Base-by-base conservation (phyloP, 2,329 filamentous ascomycete genomes). In the Trichophaea hybrida region DNA sequence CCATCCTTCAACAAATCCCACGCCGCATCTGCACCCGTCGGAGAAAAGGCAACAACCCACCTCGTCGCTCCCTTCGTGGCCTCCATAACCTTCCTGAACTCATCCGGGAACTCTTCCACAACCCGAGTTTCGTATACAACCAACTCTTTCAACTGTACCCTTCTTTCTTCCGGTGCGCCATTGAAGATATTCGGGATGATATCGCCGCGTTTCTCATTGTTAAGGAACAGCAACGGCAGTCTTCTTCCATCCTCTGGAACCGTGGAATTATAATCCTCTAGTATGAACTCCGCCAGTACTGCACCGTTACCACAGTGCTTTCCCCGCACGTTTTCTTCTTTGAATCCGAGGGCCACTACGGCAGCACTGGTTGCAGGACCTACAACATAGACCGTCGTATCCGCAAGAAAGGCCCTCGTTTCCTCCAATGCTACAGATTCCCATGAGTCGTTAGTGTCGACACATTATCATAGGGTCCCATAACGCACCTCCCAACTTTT, bases 61-160 rank as follows among this genome's bases (percentile, higher is more conserved):
- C 84, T 79, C 55, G 69, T 67, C 54, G 64, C 64, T 1, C 69
- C 68, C 17, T 69, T 65, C 1, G 80, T 80, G 40, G 73, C 71
- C 1, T 71, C 67, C 35, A 89, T 73, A 1, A 76, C 70, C 0
- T 68, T 66, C 1, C 71, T 72, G 64, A 96, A 88, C 65, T 88
- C 79, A 0, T 74, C 70, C 37, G 81, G 78, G 71, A 98, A 97
- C 1, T 82, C 83, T 49, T 80, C 78, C 83, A 89, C 88, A 60
- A 91, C 85, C 0, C 81, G 82, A 0, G 91, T 96, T 61, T 87
- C 85, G 70, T 98, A 98, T 10, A 96, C 83, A 1, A 91, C 82
- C 6, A 88, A 70, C 72, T 97, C 90, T 40, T 85, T 79, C 1
- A 97, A 85, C 6, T 72, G 72, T 24, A 93, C 85, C 53, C 79